Evolutionary conservation across 345 rosid species (phyloP), one percentile per base, ranked within the genome.

Genomic region (rapeseed (Brassica napus)): DNA sequence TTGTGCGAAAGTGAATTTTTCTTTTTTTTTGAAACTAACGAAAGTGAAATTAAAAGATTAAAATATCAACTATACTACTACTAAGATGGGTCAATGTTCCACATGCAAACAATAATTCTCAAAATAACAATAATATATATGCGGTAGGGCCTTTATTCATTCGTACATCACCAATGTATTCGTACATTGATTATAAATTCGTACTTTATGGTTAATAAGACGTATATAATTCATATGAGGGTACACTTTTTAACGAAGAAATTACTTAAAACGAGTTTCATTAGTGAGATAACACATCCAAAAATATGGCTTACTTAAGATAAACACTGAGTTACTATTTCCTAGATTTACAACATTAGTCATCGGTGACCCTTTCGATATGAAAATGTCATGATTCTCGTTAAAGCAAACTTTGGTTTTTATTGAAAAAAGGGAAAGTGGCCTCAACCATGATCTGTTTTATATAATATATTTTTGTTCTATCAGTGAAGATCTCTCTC

Each of bases 371-470:
- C 57, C 26, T 35, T 42, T 21, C 42, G 0, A 79, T 69, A 80
- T 55, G 79, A 80, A 69, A 74, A 54, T 75, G 72, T 65, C 72
- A 80, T 76, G 42, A 81, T 76, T 76, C 63, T 66, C 77, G 26
- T 74, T 80, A 76, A 76, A 71, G 80, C 79, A 58, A 65, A 31
- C 77, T 71, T 76, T 81, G 77, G 67, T 71, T 71, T 80, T 76
- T 76, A 75, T 71, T 71, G 80, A 65, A 34, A 80, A 79, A 65
- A 57, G 76, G 77, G 77, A 81, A 76, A 75, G 83, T 76, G 71
- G 80, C 65, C 37, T 31, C 80, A 75, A 71, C 80, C 80, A 80
- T 80, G 76, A 75, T 80, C 68, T 65, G 64, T 75, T 76, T 76
- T 75, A 21, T 55, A 75, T 65, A 57, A 69, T 80, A 80, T 65